Conservation (phyloP, 2,329 filamentous ascomycete species). For the Aspergillus sp. region DNA sequence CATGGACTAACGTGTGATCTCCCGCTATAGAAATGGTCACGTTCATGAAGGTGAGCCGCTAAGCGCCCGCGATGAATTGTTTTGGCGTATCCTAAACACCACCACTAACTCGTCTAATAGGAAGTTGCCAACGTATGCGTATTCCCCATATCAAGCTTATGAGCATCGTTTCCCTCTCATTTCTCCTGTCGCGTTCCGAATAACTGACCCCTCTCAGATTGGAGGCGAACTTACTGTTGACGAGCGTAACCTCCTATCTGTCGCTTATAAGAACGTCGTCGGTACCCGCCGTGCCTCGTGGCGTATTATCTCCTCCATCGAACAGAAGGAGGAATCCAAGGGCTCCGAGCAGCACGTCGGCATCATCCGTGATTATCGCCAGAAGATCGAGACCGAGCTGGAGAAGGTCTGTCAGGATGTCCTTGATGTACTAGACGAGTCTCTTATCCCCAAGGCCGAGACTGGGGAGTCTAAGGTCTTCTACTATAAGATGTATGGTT, state of each 20-base stretch:
- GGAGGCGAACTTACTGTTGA: constrained; percentile 68
- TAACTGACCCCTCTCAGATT: constrained; percentile 47
- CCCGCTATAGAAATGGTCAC: constrained; percentile 78
- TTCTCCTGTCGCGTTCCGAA: constrained; percentile 6
- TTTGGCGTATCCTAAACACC: neutral
- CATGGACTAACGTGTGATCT: constrained; percentile 26
- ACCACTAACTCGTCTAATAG: constrained; percentile 46
- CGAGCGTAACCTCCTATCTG: constrained; percentile 88
- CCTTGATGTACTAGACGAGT: constrained; percentile 88
- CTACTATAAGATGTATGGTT: constrained; percentile 98
- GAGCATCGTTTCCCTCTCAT: constrained; percentile 9
- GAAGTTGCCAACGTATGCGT: constrained; percentile 86
- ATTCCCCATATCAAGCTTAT: neutral
- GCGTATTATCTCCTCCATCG: constrained; percentile 99
- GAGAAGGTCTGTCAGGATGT: constrained; percentile 99
- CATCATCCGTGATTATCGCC: constrained; percentile 94
- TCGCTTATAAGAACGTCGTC: constrained; percentile 99
- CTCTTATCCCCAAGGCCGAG: constrained; percentile 92
- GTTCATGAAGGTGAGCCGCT: constrained; percentile 83
- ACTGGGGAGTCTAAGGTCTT: constrained; percentile 99
- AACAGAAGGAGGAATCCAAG: constrained; percentile 99
- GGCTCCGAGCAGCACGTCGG: constrained; percentile 91
- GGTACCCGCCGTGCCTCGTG: constrained; percentile 97
- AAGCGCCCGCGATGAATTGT: constrained; percentile 6
- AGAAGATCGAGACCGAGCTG: constrained; percentile 97